Base-by-base conservation (phyloP, 1,284 basidiomycete genomes). In the Hypsizygus ulmarius region DNA sequence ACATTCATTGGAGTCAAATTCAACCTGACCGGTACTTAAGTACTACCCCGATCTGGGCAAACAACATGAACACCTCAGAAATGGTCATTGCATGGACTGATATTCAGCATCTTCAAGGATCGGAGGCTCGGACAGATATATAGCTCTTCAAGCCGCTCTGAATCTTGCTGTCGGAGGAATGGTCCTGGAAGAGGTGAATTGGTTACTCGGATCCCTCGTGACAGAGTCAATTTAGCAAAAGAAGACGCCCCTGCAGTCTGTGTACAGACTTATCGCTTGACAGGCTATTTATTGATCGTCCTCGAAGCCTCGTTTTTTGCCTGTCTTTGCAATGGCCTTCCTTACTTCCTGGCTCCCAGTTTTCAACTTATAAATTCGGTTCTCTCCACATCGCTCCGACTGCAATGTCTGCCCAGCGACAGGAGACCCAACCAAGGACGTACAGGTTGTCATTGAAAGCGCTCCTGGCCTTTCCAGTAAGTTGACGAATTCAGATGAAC, bases 391-490 rank as follows among this genome's bases (percentile, higher is more conserved):
- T 45, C 19, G 28, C 32, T 44, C 38, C 30, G 15, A n/a, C 37
- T 25, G 49, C 45, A 41, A 54, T 54, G 48, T 39, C 53, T 41
- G 34, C 37, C 14, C 47, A 45, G 11, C 39, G 47, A 29, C 49
- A 27, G 39, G 55, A 59, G 39, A 53, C 56, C 5, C 54, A 54
- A 19, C 58, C 58, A 25, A 56, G 40, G 38, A 56, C 46, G 11
- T 46, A 49, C 32, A 35, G 39, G 25, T 49, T 43, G 0, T 52
- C 50, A 9, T 10, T 54, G 11, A 30, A 19, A 29, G 49, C 44
- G 1, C 35, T 59, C 2, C 46, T 59, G n/a, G 56, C 52, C 19
- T 47, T 59, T 15, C 58, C 58, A 10, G 58, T 58, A n/a, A 15
- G 56, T 53, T 5, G 16, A 25, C 4, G 40, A n/a, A 35, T 19